Percentiles rank a stretch among this genome's conserved stretches.
Evolutionary conservation across 2,329 filamentous ascomycete genomes (phyloP).

Genomic region (Neodidymelliopsis sp.): DNA sequence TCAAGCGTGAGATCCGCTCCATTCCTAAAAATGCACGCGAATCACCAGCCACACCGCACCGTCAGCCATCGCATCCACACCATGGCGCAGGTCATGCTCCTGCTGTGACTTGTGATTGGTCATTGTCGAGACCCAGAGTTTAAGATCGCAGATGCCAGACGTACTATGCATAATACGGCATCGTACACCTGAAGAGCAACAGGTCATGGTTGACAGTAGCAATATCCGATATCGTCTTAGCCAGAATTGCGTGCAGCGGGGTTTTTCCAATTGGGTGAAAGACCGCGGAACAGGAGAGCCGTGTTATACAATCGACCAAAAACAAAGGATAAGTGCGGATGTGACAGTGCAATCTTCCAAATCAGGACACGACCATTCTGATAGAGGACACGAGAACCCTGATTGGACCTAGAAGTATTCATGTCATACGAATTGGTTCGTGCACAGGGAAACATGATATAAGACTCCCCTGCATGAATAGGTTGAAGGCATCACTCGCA

Average conservation of each 20-base stretch:
- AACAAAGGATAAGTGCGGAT: neutral
- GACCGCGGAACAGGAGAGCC: neutral
- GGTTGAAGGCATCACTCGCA: neutral
- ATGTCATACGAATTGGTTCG: neutral
- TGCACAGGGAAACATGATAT: constrained; percentile 3
- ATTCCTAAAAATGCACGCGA: neutral
- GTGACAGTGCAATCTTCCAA: neutral
- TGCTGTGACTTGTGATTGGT: neutral
- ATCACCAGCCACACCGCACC: constrained; percentile 12
- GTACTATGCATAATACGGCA: neutral
- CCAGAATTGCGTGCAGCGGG: neutral
- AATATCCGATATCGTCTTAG: constrained; percentile 1
- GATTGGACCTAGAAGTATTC: neutral
- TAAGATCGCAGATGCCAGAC: neutral
- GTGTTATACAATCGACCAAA: neutral
- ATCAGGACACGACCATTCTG: constrained; percentile 1
- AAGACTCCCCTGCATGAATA: constrained; percentile 5
- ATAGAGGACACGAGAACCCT: neutral
- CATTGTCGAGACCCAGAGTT: neutral
- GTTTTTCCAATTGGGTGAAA: neutral
- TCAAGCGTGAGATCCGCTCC: constrained; percentile 1
- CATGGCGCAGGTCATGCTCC: constrained; percentile 5
- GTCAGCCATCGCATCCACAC: neutral
- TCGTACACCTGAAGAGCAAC: neutral
- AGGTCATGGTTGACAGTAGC: neutral